Evolutionary conservation across 148 eudicot genomes (phyloP).

Genomic region (Fagopyrum esculentum): DNA sequence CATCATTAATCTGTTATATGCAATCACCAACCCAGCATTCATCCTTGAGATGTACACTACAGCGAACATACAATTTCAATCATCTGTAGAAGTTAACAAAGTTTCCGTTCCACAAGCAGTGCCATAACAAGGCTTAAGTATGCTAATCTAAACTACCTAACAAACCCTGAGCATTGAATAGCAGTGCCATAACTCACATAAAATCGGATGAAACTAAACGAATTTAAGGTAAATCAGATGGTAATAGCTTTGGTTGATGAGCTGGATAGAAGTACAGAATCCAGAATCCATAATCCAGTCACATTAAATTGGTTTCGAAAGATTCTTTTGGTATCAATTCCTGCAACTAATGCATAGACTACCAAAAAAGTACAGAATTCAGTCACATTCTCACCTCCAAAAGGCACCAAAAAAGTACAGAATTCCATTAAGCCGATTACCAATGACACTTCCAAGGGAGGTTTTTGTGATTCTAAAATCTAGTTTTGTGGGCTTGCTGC

Average conservation of each 20-base stretch:
- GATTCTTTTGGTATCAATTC: neutral
- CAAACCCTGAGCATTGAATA: neutral
- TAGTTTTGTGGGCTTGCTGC: no score
- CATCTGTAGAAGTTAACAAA: neutral
- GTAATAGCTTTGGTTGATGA: neutral
- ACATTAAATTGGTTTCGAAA: neutral
- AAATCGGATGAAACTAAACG: no score
- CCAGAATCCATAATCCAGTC: no score
- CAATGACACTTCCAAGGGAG: no score
- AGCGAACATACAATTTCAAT: neutral
- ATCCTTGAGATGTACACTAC: neutral
- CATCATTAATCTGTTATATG: neutral
- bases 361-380: neutral
- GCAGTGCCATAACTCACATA: neutral
- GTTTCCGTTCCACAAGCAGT: neutral
- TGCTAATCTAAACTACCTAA: neutral
- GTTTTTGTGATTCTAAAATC: no score
- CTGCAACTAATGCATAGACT: neutral
- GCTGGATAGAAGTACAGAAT: neutral
- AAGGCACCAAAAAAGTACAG: no score
- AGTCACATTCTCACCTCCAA: neutral
- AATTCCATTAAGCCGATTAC: no score
- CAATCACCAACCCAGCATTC: neutral
- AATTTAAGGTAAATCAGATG: no score
- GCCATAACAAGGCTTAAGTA: neutral